These are phyloP conservation scores for Suillus spraguei DNA, from an alignment of 768 basidiomycete species.

Conservation along the genomic window DNA sequence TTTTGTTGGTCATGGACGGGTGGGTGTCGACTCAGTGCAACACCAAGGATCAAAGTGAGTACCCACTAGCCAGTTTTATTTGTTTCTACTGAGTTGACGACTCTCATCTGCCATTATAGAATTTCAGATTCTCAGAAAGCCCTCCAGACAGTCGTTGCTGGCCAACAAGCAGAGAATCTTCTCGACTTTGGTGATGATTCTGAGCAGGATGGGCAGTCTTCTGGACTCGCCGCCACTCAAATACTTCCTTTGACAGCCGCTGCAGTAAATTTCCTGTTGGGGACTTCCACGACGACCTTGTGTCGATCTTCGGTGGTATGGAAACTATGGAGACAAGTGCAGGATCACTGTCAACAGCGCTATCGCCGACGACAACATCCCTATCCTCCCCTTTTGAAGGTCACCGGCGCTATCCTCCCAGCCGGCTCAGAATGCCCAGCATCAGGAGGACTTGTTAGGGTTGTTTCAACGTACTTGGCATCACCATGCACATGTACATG, in stretches of 20 bases:
- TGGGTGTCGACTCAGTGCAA: slow-evolving; percentile 81
- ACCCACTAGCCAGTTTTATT: slow-evolving; percentile 9
- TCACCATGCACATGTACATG: not conserved
- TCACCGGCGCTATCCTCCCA: slow-evolving; percentile 15
- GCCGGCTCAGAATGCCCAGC: slow-evolving; percentile 28
- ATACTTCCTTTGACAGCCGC: slow-evolving; percentile 72
- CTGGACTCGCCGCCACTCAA: slow-evolving; percentile 78
- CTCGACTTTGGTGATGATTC: slow-evolving; percentile 89
- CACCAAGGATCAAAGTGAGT: slow-evolving; percentile 63
- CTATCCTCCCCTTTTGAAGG: slow-evolving; percentile 24
- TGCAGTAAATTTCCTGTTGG: slow-evolving; percentile 72
- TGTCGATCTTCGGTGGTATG: slow-evolving; percentile 82
- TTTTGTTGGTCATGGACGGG: slow-evolving; percentile 89
- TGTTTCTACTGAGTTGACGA: not conserved
- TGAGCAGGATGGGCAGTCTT: slow-evolving; percentile 61
- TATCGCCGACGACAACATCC: slow-evolving; percentile 14
- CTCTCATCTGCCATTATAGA: slow-evolving; percentile 29
- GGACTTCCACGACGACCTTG: slow-evolving; percentile 89
- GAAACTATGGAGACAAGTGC: slow-evolving; percentile 29
- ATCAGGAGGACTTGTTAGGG: slow-evolving; percentile 57
- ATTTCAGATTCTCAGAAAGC: slow-evolving; percentile 77
- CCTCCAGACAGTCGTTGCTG: slow-evolving; percentile 87
- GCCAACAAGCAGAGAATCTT: slow-evolving; percentile 93
- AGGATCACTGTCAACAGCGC: slow-evolving; percentile 17
- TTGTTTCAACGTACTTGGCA: slow-evolving; percentile 42